A percentile compares a stretch with the other conserved stretches of the same genome.
Conservation (phyloP, 352 stramenopile species). For the Pythium oligandrum region DNA sequence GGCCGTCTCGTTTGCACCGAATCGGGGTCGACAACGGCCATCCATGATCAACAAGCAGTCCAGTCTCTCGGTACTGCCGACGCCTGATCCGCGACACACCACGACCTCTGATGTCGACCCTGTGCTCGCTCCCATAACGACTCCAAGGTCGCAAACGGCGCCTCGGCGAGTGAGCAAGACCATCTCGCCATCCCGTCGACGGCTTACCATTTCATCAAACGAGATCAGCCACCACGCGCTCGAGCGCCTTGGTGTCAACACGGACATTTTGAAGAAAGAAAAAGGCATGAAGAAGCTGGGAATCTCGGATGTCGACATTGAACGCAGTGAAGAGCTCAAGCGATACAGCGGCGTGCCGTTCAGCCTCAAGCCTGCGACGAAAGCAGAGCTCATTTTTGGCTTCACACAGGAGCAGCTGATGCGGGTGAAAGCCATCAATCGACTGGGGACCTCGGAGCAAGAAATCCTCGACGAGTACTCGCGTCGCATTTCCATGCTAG, state of each 20-base stretch:
- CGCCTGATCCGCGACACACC: no score
- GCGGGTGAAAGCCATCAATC: conserved; percentile 34
- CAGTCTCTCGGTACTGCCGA: no score
- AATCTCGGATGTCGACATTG: conserved; percentile 36
- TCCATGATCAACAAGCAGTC: no score
- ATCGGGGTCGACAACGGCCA: no score
- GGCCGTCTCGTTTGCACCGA: no score
- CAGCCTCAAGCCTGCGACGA: conserved; percentile 11
- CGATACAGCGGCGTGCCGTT: conserved; percentile 23
- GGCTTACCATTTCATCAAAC: conserved; percentile 16
- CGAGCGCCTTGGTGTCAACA: conserved; percentile 29
- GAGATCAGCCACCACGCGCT: conserved; percentile 28
- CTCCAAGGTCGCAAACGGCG: no score
- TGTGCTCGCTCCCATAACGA: no score
- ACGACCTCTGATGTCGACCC: no score
- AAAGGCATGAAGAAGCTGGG: conserved; percentile 47
- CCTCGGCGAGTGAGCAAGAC: no score
- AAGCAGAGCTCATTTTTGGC: conserved; percentile 32
- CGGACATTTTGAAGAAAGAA: conserved; percentile 33
- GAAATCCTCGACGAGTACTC: conserved; percentile 36
- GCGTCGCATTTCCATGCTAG: conserved; percentile 25
- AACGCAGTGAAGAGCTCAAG: conserved; percentile 22
- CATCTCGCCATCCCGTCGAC: conserved; percentile 5
- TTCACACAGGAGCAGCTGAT: conserved; percentile 31
- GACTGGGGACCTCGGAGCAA: conserved; percentile 28